Base-by-base conservation (phyloP, 306 rosid genomes). In the Datisca glomerata region DNA sequence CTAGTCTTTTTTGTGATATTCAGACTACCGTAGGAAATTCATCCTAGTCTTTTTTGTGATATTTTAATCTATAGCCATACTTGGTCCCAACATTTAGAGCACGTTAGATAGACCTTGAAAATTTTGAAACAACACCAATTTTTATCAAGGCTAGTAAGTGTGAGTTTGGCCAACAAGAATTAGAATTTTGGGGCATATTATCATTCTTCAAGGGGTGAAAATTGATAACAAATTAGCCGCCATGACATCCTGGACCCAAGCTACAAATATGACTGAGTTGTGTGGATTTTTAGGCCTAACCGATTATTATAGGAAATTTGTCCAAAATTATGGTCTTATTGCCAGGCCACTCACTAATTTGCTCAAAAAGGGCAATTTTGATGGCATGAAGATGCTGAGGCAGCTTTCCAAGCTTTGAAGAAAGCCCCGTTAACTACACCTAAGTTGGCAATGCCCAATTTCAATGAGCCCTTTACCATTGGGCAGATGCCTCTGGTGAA, bases 261-360 rank as follows among this genome's bases (percentile, higher is more conserved):
- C 53, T 19, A 18, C 25, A 16, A 48, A 29, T 18, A 20, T 48
- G 29, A 29, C 28, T 1, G 17, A 48, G 5, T 12, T 48, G 9
- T 9, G 41, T 31, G 53, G 53, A 2, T 48, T 48, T 18, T 31
- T 48, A 16, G 52, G 52, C 2, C 11, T 31, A 1, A 47, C 12
- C 15, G 15, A 23, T n/a, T 43, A 43, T 12, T 43, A 43, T 8
- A 12, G 17, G 8, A 43, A 43, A 13, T 43, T 43, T 12, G 18
- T 43, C 15, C 13, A 11, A 1, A 6, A 43, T 6, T 22, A 43
- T 8, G 47, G 24, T 4, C 4, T 43, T 5, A n/a, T 38, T 3
- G 43, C 43, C 21, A 7, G n/a, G 4, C 49, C 49, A 2, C 49
- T 44, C n/a, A 44, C 49, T 15, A 23, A 12, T 13, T 12, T 44